Conservation (phyloP, 495 filamentous ascomycete genomes). For the Thozetella sp. region DNA sequence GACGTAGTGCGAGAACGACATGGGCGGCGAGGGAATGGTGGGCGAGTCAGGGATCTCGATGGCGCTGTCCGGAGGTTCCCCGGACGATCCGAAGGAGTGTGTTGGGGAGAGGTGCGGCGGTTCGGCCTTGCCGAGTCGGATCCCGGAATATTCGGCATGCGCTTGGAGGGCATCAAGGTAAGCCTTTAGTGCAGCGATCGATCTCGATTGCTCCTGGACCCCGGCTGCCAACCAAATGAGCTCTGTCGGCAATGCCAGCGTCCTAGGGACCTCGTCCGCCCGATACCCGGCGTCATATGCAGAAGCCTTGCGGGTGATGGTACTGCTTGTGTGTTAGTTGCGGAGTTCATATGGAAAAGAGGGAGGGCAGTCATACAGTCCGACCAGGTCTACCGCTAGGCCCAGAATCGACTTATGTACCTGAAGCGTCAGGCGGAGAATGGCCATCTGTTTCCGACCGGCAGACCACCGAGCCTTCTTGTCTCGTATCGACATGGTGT, state of each 20-base stretch:
- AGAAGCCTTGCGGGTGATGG: not conserved
- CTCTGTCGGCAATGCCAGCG: conserved; percentile 13
- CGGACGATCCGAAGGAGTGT: conserved; percentile 22
- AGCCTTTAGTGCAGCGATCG: conserved; percentile 28
- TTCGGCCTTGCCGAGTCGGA: conserved; percentile 13
- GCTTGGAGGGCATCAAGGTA: conserved; percentile 33
- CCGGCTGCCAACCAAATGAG: conserved; percentile 11
- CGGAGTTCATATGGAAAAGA: not conserved
- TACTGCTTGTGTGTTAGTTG: not conserved
- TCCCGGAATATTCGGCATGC: conserved; percentile 23
- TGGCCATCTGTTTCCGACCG: conserved; percentile 29
- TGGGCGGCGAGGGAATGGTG: conserved; percentile 3
- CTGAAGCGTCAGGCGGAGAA: conserved; percentile 32
- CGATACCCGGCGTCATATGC: not conserved
- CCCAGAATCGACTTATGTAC: conserved; percentile 39
- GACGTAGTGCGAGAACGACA: conserved; percentile 10
- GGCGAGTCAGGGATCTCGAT: conserved; percentile 36
- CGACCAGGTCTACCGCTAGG: conserved; percentile 40
- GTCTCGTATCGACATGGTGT: conserved; percentile 30
- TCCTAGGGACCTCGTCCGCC: conserved; percentile 1
- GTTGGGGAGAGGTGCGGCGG: not conserved
- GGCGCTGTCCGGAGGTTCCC: conserved; percentile 42
- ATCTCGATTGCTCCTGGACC: conserved; percentile 25
- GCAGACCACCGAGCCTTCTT: conserved; percentile 41
- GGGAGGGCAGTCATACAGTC: conserved; percentile 26